phyloP scores from a whole-genome alignment of 31 red algal genomes.

The Odonthalia washingtoniensis region DNA sequence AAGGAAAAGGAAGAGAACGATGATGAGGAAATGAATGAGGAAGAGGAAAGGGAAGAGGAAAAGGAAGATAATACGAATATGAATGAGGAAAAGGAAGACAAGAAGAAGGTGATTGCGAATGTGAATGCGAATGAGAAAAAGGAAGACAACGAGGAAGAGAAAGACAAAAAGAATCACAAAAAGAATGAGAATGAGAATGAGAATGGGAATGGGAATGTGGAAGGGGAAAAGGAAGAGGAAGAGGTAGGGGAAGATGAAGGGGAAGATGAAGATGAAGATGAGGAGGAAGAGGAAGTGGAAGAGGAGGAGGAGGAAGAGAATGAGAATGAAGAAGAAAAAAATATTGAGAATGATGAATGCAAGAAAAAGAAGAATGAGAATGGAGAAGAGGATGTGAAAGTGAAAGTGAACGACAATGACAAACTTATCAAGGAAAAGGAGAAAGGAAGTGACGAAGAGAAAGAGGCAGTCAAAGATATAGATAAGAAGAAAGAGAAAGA shows the following conservation, averaged over 20 bases:
- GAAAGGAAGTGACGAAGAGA: not conserved
- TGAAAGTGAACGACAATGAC: not conserved
- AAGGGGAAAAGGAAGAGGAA: not conserved
- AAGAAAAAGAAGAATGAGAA: not conserved
- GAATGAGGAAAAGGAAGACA: not conserved
- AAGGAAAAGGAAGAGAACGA: not conserved
- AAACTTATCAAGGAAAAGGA: not conserved
- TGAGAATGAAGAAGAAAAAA: not conserved
- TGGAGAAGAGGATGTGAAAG: conserved; percentile 1
- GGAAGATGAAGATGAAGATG: too few species aligned
- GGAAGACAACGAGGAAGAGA: not conserved
- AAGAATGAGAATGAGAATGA: conserved; percentile 3
- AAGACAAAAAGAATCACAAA: not conserved
- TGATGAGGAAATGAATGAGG: not conserved
- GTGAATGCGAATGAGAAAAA: not conserved
- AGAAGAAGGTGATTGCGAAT: not conserved
- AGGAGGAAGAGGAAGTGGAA: too few species aligned
- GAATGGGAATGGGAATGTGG: not conserved
- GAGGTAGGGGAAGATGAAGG: not conserved
- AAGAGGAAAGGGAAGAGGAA: not conserved
- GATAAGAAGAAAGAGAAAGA: not conserved
- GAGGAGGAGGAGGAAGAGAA: too few species aligned
- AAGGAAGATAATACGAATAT: not conserved
- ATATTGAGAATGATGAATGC: not conserved
- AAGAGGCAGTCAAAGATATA: not conserved